phyloP scores from a whole-genome alignment of 2,329 filamentous ascomycete species.

The Colletotrichum somersetense region DNA sequence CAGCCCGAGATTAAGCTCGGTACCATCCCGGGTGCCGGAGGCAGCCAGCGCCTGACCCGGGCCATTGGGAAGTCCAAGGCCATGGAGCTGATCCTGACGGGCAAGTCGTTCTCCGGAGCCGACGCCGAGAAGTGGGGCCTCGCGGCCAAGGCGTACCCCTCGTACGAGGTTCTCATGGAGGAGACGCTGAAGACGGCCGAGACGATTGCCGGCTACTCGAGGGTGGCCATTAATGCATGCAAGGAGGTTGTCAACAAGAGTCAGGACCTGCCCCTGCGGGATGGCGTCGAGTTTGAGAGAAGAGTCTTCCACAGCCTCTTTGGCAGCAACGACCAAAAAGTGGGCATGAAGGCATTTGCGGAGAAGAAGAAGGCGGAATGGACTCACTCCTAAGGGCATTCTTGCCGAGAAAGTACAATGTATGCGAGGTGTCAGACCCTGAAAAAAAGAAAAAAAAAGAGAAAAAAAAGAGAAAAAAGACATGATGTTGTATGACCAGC shows the following conservation, averaged over 20 bases:
- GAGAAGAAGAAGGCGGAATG: constrained; percentile 95
- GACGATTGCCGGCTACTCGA: constrained; percentile 88
- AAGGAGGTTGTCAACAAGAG: constrained; percentile 99
- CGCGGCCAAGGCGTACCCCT: constrained; percentile 84
- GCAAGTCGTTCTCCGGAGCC: constrained; percentile 83
- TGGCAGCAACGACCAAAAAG: constrained; percentile 96
- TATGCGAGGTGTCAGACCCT: constrained; percentile 27
- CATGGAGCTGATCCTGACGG: constrained; percentile 93
- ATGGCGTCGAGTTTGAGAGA: constrained; percentile 95
- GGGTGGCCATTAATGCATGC: constrained; percentile 86
- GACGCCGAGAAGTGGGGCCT: constrained; percentile 93
- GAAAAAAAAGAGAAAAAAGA: background rate
- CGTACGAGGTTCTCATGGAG: constrained; percentile 84
- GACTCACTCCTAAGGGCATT: constrained; percentile 74
- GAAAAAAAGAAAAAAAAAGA: background rate
- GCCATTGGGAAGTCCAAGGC: constrained; percentile 87
- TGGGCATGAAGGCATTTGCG: constrained; percentile 95
- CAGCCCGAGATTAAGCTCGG: constrained; percentile 98
- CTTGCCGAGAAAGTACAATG: background rate
- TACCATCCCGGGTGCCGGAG: constrained; percentile 91
- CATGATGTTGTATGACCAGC: constrained; percentile 24
- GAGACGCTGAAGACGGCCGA: constrained; percentile 86
- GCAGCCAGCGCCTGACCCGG: constrained; percentile 87
- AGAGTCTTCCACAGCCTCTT: constrained; percentile 94
- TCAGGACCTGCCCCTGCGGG: constrained; percentile 87